These are phyloP conservation scores for Saccharum spontaneum DNA, from an alignment of 176 grass and related monocot genomes.

Conservation along the genomic window DNA sequence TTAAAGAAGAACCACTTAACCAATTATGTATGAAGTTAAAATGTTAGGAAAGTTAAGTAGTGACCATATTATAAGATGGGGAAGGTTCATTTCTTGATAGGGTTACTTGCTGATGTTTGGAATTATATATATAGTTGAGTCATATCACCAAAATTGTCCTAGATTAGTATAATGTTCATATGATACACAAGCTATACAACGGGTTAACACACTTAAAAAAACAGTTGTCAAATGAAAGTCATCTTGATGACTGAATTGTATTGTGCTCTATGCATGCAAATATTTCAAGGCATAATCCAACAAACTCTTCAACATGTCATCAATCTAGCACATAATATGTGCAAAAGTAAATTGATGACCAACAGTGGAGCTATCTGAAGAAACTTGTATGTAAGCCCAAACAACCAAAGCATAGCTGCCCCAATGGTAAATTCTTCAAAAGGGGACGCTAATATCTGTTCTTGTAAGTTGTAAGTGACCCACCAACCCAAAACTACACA, in stretches of 20 bases:
- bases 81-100: too few relatives aligned
- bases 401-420: neutral
- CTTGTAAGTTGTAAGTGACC: too few relatives aligned
- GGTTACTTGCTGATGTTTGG: too few relatives aligned
- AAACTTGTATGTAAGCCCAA: neutral
- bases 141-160: slow-evolving; percentile 53
- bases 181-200: neutral
- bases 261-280: too few relatives aligned
- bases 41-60: too few relatives aligned
- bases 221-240: too few relatives aligned
- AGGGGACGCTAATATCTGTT: neutral
- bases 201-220: too few relatives aligned
- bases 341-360: neutral
- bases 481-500: too few relatives aligned
- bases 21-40: too few relatives aligned
- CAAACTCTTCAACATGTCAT: neutral
- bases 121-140: slow-evolving; percentile 2
- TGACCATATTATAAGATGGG: too few relatives aligned
- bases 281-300: neutral
- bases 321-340: slow-evolving; percentile 16
- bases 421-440: neutral
- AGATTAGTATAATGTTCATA: slow-evolving; percentile 45
- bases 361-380: neutral
- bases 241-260: too few relatives aligned
- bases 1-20: too few relatives aligned